These are phyloP conservation scores for Garcileccinum viscosum DNA, from an alignment of 1,284 basidiomycete genomes.

Conservation along the genomic window DNA sequence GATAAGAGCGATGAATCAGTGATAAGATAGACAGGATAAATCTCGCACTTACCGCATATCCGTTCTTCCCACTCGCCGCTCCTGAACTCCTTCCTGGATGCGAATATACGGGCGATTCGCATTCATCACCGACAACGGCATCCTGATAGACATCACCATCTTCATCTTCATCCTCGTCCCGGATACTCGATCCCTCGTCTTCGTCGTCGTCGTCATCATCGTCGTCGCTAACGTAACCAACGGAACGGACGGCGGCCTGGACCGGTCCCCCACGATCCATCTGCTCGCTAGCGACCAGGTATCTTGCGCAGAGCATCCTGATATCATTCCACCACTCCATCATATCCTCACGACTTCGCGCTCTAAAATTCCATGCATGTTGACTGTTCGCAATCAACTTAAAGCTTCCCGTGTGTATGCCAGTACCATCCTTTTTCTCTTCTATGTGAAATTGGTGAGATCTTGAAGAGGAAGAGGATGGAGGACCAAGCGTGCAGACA, in stretches of 20 bases:
- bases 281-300: conserved; percentile 93
- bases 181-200: conserved; percentile 73
- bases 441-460: conserved; percentile 99
- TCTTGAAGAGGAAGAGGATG: conserved; percentile 73
- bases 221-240: conserved; percentile 84
- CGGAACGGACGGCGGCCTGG: conserved; percentile 88
- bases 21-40: background rate
- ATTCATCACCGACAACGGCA: conserved; percentile 47
- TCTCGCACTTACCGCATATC: conserved; percentile 68
- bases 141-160: conserved; percentile 47
- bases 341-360: conserved; percentile 93
- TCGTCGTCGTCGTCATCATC: conserved; percentile 51
- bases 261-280: conserved; percentile 95
- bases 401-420: conserved; percentile 58
- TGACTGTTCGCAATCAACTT: conserved; percentile 50
- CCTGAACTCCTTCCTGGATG: conserved; percentile 47
- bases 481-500: conserved; percentile 94
- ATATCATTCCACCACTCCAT: conserved; percentile 99
- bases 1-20: conserved; percentile 33
- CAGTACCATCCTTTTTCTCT: conserved; percentile 84
- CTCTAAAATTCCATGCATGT: conserved; percentile 91
- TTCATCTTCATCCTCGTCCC: conserved; percentile 74
- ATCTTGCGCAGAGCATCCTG: conserved; percentile 94
- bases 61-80: conserved; percentile 66
- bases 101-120: conserved; percentile 59